Conservation (phyloP, 768 basidiomycete genomes). For the Pulveroboletus sp. region DNA sequence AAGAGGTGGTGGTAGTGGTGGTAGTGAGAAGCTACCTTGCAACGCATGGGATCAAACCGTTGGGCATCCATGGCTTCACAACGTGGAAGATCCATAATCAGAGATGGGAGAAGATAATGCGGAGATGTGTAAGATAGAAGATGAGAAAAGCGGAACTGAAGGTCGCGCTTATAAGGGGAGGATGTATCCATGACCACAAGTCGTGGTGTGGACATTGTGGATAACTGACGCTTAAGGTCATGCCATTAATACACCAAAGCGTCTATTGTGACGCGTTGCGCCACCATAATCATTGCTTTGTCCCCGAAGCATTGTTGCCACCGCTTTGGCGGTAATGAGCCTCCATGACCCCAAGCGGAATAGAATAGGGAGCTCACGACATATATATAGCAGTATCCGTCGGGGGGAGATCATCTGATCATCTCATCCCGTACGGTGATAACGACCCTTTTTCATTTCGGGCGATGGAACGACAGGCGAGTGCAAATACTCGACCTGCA, state of each 20-base stretch:
- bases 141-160: conserved; percentile 28
- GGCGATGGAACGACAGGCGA: conserved; percentile 20
- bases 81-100: conserved; percentile 26
- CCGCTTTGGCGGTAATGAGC: conserved; percentile 20
- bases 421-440: conserved; percentile 14
- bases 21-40: conserved; percentile 23
- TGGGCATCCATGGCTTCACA: conserved; percentile 30
- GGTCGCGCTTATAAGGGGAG: conserved; percentile 21
- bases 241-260: conserved; percentile 19
- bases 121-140: conserved; percentile 26
- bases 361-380: not conserved
- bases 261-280: conserved; percentile 13
- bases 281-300: conserved; percentile 17
- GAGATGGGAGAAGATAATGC: conserved; percentile 29
- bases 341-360: conserved; percentile 7
- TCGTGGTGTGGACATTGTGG: conserved; percentile 24
- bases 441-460: conserved; percentile 26
- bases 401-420: conserved; percentile 10
- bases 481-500: conserved; percentile 12
- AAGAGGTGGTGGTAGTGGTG: conserved; percentile 11
- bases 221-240: conserved; percentile 20
- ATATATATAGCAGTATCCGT: conserved; percentile 14
- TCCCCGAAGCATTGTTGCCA: conserved; percentile 9
- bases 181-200: conserved; percentile 23
- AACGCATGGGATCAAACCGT: conserved; percentile 31